Percentiles rank a stretch among this genome's conserved stretches.
phyloP scores from a whole-genome alignment of 768 basidiomycete species.

The Austroboletus festivus region DNA sequence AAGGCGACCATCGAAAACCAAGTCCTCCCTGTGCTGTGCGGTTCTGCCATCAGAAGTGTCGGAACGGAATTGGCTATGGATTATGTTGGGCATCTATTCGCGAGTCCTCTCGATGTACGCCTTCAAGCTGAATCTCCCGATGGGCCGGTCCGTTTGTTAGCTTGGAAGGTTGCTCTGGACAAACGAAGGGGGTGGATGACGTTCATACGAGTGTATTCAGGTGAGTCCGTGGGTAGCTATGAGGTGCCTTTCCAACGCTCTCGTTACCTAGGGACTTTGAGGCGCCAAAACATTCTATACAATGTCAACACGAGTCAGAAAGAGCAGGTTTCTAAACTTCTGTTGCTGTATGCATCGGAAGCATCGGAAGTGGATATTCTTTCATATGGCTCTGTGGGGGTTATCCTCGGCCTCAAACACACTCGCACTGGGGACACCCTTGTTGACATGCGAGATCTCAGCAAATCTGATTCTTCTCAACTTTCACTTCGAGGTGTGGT shows the following conservation, averaged over 20 bases:
- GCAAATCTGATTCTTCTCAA: slow-evolving; percentile 31
- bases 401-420: slow-evolving; percentile 76
- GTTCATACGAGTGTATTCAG: slow-evolving; percentile 85
- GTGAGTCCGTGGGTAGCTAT: slow-evolving; percentile 36
- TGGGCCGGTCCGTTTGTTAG: slow-evolving; percentile 59
- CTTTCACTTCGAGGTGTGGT: slow-evolving; percentile 58
- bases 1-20: slow-evolving; percentile 60
- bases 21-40: slow-evolving; percentile 78
- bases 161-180: slow-evolving; percentile 91
- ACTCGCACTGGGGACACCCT: slow-evolving; percentile 89
- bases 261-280: slow-evolving; percentile 53
- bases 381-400: slow-evolving; percentile 80
- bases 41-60: slow-evolving; percentile 76
- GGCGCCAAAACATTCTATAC: slow-evolving; percentile 53
- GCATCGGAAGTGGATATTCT: slow-evolving; percentile 74
- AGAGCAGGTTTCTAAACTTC: slow-evolving; percentile 71
- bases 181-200: slow-evolving; percentile 88
- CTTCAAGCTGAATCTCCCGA: slow-evolving; percentile 44
- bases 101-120: slow-evolving; percentile 69
- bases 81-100: slow-evolving; percentile 75
- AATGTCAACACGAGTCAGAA: slow-evolving; percentile 67
- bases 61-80: slow-evolving; percentile 81
- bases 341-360: slow-evolving; percentile 76
- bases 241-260: slow-evolving; percentile 1
- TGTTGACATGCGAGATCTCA: slow-evolving; percentile 47